Base-by-base conservation (phyloP, 495 filamentous ascomycete genomes). In the Talaromyces liani region DNA sequence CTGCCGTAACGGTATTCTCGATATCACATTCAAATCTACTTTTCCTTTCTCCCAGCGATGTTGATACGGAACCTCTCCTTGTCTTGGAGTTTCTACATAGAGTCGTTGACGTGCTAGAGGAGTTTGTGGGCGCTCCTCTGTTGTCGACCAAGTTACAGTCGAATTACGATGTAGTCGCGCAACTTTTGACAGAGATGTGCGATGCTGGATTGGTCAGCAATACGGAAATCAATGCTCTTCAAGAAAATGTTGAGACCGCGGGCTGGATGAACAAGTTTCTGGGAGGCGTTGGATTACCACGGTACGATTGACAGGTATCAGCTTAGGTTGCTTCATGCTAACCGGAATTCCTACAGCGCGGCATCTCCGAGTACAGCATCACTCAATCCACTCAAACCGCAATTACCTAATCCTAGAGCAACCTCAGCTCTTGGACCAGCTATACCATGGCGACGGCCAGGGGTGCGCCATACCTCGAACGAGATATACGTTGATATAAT, bases 401-500 rank as follows among this genome's bases (percentile, higher is more conserved):
- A 76, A 59, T 70, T 80, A 57, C 68, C 78, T 3, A 53, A 49
- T 53, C 6, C 60, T 0, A 68, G 74, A 31, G 67, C 77, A 34
- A 75, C 71, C 36, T 72, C 72, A 47, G 67, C 72, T 14, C 75
- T 73, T 47, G 81, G 81, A 49, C 82, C 80, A 56, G 80, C 87
- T 10, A 87, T 90, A 60, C 92, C 92, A 6, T 99, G 94, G 94
- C 85, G 94, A 55, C 84, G 92, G 33, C 84, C 92, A 39, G 95
- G 94, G 69, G 94, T 99, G 62, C 86, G 92, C 8, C 95, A 99
- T 73, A 98, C 93, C 6, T 93, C 89, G 57, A 98, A 97, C 75
- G 93, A 98, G 74, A 84, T 99, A 36, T 98, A 99, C 73, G 94
- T 97, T 47, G 94, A 99, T 73, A 84, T 99, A 2, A 84, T 99